Evolutionary conservation across 768 basidiomycete genomes (phyloP).

Genomic region (Fibroporia radiculosa): DNA sequence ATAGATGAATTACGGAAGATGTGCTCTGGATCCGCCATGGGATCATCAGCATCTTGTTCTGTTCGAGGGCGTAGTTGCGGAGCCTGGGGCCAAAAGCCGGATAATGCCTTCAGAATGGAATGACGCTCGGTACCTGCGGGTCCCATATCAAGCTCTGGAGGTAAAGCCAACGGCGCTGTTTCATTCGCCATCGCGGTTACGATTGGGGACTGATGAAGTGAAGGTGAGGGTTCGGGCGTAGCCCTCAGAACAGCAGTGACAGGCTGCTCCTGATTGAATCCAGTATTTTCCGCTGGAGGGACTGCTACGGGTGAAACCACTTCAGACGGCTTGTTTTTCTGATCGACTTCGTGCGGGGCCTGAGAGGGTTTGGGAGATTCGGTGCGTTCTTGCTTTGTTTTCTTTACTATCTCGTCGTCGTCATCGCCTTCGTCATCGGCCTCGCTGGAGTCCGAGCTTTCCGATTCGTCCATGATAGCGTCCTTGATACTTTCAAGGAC

Average conservation of each 20-base stretch:
- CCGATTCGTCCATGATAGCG: slow-evolving; percentile 79
- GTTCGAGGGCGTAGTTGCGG: slow-evolving; percentile 42
- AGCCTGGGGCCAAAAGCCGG: slow-evolving; percentile 71
- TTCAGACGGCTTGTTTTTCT: neutral
- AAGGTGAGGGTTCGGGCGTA: slow-evolving; percentile 21
- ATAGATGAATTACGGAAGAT: slow-evolving; percentile 92
- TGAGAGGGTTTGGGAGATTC: neutral
- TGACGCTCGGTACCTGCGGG: slow-evolving; percentile 50
- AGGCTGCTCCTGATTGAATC: neutral
- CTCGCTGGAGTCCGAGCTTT: slow-evolving; percentile 58
- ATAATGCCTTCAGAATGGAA: slow-evolving; percentile 76
- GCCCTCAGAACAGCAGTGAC: neutral
- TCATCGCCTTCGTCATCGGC: slow-evolving; percentile 65
- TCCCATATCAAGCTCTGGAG: slow-evolving; percentile 44
- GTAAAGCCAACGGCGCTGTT: slow-evolving; percentile 16
- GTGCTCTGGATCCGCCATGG: slow-evolving; percentile 77
- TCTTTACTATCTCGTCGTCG: slow-evolving; percentile 33
- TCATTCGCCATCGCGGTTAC: slow-evolving; percentile 14
- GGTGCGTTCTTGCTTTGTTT: slow-evolving; percentile 9
- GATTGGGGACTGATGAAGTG: slow-evolving; percentile 51
- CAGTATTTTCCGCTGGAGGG: neutral
- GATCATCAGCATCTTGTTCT: slow-evolving; percentile 56
- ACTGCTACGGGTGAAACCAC: neutral
- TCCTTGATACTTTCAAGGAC: slow-evolving; percentile 86
- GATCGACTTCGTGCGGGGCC: neutral